A percentile compares a stretch with the other conserved stretches of the same genome.
These are phyloP conservation scores for Exophiala sideris DNA, from an alignment of 2,329 filamentous ascomycete species.

Conservation along the genomic window DNA sequence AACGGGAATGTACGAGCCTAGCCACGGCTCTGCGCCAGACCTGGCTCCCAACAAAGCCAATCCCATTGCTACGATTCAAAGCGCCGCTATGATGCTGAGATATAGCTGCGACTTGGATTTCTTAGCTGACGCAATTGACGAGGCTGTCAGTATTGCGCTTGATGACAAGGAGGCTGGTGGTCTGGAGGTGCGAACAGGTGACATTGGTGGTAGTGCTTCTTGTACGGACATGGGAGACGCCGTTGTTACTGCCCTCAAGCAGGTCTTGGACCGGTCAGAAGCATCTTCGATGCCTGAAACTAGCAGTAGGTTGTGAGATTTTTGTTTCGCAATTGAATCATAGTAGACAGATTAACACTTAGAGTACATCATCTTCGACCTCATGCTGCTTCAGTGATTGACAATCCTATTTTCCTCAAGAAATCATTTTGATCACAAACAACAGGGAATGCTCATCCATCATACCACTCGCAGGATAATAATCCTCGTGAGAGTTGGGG, in stretches of 20 bases:
- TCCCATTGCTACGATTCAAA: constrained; percentile 83
- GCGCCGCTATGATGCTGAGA: constrained; percentile 87
- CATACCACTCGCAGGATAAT: too few species aligned
- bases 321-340: background rate
- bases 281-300: background rate
- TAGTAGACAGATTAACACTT: too few species aligned
- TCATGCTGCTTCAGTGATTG: too few species aligned
- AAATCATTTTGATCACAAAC: too few species aligned
- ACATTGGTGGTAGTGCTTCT: constrained; percentile 69
- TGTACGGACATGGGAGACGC: constrained; percentile 76
- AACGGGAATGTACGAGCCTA: constrained; percentile 91
- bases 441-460: too few species aligned
- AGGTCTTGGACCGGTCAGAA: constrained; percentile 2
- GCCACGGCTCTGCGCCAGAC: constrained; percentile 60
- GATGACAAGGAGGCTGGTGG: constrained; percentile 48
- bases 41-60: constrained; percentile 70
- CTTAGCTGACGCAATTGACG: constrained; percentile 73
- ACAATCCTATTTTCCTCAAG: too few species aligned
- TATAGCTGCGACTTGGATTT: constrained; percentile 77
- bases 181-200: constrained; percentile 67
- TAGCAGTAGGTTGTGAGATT: constrained; percentile 4
- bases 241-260: constrained; percentile 39
- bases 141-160: constrained; percentile 71
- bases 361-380: too few species aligned
- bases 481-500: too few species aligned